Evolutionary conservation across 768 basidiomycete species (phyloP).

Genomic region (Pulveroboletus sp.): DNA sequence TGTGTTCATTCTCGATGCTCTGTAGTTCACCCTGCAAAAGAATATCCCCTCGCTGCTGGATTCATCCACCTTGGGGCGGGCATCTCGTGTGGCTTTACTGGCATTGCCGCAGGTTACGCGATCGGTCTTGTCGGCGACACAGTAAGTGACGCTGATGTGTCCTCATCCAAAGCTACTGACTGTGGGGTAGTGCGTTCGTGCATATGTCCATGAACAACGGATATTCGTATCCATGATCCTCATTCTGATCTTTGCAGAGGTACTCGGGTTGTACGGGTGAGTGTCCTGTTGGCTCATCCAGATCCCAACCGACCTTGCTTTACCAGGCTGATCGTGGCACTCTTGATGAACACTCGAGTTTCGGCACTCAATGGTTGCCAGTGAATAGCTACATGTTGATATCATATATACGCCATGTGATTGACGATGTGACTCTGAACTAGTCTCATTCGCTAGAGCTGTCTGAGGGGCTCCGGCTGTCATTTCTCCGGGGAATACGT

Average conservation of each 20-base stretch:
- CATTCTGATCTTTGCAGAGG: conserved; percentile 90
- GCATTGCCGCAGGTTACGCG: conserved; percentile 89
- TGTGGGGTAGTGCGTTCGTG: conserved; percentile 69
- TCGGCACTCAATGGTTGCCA: conserved; percentile 33
- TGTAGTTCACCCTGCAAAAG: conserved; percentile 55
- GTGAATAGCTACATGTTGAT: conserved; percentile 8
- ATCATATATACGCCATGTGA: conserved; percentile 13
- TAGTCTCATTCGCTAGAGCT: conserved; percentile 12
- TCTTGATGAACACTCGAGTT: conserved; percentile 85
- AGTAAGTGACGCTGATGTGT: conserved; percentile 42
- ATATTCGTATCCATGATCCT: conserved; percentile 96
- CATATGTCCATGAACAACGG: conserved; percentile 85
- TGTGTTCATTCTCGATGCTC: conserved; percentile 14
- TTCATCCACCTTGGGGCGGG: conserved; percentile 93
- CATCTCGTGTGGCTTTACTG: conserved; percentile 85
- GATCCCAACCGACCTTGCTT: not conserved
- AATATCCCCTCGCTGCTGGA: conserved; percentile 81
- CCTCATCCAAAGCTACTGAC: conserved; percentile 5
- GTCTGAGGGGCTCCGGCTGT: conserved; percentile 19
- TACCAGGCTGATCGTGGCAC: conserved; percentile 72
- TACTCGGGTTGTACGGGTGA: conserved; percentile 83
- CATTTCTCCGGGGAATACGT: conserved; percentile 29
- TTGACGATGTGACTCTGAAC: conserved; percentile 8
- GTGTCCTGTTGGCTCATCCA: conserved; percentile 20
- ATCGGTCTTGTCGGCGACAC: conserved; percentile 94